Percentiles rank a stretch among this genome's conserved stretches.
phyloP scores from a whole-genome alignment of 352 stramenopile species.

The Phytophthora pseudosyringae region DNA sequence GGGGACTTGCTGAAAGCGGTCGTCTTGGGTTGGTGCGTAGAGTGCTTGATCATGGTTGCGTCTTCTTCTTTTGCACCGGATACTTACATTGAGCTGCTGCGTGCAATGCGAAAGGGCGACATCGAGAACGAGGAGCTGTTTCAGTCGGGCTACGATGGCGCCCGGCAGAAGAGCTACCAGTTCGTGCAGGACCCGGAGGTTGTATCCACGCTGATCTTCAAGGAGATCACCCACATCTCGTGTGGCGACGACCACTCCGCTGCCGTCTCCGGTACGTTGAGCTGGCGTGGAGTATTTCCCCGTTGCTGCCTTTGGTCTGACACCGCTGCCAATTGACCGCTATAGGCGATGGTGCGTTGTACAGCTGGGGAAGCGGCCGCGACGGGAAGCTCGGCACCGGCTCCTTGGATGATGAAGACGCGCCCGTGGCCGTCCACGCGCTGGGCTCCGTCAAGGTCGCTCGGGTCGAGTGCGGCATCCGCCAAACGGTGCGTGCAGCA shows the following conservation, averaged over 20 bases:
- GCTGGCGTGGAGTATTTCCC: not conserved
- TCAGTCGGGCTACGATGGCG: slow-evolving; percentile 68
- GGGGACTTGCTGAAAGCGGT: slow-evolving; percentile 72
- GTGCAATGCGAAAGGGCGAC: slow-evolving; percentile 47
- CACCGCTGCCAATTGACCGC: not conserved
- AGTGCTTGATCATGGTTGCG: not conserved
- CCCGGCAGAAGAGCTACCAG: slow-evolving; percentile 73
- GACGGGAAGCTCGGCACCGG: slow-evolving; percentile 78
- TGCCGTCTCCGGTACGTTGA: slow-evolving; percentile 61
- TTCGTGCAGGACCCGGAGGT: slow-evolving; percentile 56
- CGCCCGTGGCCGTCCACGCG: slow-evolving; percentile 54
- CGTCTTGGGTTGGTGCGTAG: slow-evolving; percentile 62
- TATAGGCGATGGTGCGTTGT: slow-evolving; percentile 64
- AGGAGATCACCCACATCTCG: slow-evolving; percentile 51
- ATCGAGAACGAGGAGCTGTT: slow-evolving; percentile 75
- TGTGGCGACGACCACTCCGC: slow-evolving; percentile 76
- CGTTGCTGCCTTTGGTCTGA: slow-evolving; percentile 2
- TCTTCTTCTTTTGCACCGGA: not conserved
- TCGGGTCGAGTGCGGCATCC: slow-evolving; percentile 53
- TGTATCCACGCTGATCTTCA: slow-evolving; percentile 54
- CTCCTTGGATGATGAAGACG: slow-evolving; percentile 58
- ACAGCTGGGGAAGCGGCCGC: slow-evolving; percentile 70
- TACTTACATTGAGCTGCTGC: slow-evolving; percentile 3
- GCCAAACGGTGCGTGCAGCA: slow-evolving; percentile 61
- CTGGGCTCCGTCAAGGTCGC: slow-evolving; percentile 65